Conservation (phyloP, 192 early-diverging fungal genomes). For the Backusella liffmaniae region DNA sequence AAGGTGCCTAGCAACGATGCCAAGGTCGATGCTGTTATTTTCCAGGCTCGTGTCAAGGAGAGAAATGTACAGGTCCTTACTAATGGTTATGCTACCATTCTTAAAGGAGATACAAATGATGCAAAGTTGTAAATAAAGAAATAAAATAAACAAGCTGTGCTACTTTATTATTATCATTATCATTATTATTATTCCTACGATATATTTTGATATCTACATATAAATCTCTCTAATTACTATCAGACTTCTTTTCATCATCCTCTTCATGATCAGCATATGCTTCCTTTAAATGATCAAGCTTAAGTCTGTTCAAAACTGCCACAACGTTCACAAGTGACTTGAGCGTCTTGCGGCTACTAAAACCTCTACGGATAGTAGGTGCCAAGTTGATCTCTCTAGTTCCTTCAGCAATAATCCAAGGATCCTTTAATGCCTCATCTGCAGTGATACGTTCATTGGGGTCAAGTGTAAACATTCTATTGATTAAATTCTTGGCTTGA, state of each 20-base stretch:
- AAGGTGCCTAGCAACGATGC: slow-evolving; percentile 46
- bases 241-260: not conserved
- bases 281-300: not conserved
- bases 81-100: slow-evolving; percentile 53
- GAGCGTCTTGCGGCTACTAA: slow-evolving; percentile 4
- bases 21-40: slow-evolving; percentile 53
- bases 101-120: slow-evolving; percentile 8
- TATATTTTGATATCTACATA: not conserved
- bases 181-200: not conserved
- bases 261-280: not conserved
- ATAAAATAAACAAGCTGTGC: not conserved
- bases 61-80: slow-evolving; percentile 59
- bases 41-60: slow-evolving; percentile 57
- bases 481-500: slow-evolving; percentile 72
- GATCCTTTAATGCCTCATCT: slow-evolving; percentile 75
- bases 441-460: slow-evolving; percentile 75
- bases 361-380: slow-evolving; percentile 15
- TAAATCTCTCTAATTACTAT: not conserved
- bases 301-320: not conserved
- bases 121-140: slow-evolving; percentile 11
- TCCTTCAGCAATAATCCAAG: slow-evolving; percentile 68
- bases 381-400: slow-evolving; percentile 6
- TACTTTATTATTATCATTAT: not conserved
- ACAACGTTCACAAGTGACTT: slow-evolving; percentile 10
- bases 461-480: slow-evolving; percentile 58